A percentile compares a stretch with the other conserved stretches of the same genome.
These are phyloP conservation scores for Ogataea ramenticola DNA, from an alignment of 805 yeast species.

Conservation along the genomic window DNA sequence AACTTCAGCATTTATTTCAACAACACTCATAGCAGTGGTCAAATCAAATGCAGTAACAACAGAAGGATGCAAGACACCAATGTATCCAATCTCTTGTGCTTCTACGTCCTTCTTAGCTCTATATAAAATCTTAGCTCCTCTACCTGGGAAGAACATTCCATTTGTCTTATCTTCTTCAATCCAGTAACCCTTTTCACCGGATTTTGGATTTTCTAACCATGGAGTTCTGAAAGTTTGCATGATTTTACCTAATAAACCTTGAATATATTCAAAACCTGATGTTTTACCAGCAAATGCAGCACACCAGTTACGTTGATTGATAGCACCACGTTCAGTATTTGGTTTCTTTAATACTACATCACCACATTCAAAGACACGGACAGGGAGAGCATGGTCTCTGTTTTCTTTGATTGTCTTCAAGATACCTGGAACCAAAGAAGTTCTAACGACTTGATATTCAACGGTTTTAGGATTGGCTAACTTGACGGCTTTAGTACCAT, in stretches of 20 bases:
- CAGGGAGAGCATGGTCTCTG: constrained; percentile 91
- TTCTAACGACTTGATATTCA: constrained; percentile 97
- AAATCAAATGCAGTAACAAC: constrained; percentile 82
- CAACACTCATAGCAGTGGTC: constrained; percentile 87
- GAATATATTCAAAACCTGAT: constrained; percentile 90
- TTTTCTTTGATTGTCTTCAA: constrained; percentile 93
- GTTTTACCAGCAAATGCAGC: constrained; percentile 93
- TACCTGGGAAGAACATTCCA: constrained; percentile 88
- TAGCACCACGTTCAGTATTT: constrained; percentile 78
- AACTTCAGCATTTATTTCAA: constrained; percentile 84
- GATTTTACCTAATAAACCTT: constrained; percentile 88
- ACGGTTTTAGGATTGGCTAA: constrained; percentile 94
- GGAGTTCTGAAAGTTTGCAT: constrained; percentile 94
- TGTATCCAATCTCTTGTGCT: constrained; percentile 60
- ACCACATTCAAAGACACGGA: constrained; percentile 91
- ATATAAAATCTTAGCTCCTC: constrained; percentile 86
- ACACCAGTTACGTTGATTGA: constrained; percentile 90
- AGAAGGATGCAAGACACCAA: constrained; percentile 95
- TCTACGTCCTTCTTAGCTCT: constrained; percentile 55
- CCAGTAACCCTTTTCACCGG: constrained; percentile 75
- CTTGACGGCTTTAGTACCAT: constrained; percentile 72
- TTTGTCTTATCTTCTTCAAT: constrained; percentile 61
- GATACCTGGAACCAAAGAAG: constrained; percentile 88
- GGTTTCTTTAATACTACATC: constrained; percentile 86
- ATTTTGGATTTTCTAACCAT: constrained; percentile 57